A percentile compares a stretch with the other conserved stretches of the same genome.
These are phyloP conservation scores for Ceriops decandra DNA, from an alignment of 345 rosid species.

Conservation along the genomic window DNA sequence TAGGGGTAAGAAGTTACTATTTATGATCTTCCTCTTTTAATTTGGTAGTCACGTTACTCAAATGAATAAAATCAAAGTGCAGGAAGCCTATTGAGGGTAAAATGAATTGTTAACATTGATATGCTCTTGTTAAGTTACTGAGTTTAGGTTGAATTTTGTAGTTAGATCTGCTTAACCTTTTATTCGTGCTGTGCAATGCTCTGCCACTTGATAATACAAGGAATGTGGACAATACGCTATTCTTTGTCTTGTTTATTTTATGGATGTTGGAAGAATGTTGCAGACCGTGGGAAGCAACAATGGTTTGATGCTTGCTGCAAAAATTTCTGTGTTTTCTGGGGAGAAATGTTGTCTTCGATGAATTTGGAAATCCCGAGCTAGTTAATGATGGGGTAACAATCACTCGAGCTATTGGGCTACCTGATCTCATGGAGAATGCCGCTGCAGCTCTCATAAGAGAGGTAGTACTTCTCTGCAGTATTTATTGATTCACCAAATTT, in stretches of 20 bases:
- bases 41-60: too few species aligned
- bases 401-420: constrained; percentile 89
- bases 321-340: constrained; percentile 37
- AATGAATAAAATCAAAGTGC: too few species aligned
- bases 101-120: too few species aligned
- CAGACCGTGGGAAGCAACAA: too few species aligned
- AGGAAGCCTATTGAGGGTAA: too few species aligned
- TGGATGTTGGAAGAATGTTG: neutral
- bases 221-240: too few species aligned
- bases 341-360: constrained; percentile 94
- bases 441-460: constrained; percentile 98
- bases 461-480: constrained; percentile 35
- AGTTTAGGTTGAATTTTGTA: too few species aligned
- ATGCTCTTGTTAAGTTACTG: too few species aligned
- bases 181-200: too few species aligned
- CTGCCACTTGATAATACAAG: too few species aligned
- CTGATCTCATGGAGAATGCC: constrained; percentile 96
- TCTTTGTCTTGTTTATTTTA: too few species aligned
- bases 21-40: neutral
- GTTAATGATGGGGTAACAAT: constrained; percentile 99
- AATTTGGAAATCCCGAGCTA: constrained; percentile 90
- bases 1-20: constrained; percentile 53
- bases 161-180: too few species aligned
- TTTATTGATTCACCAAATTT: neutral
- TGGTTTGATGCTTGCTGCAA: neutral